Conservation (phyloP, 257 asterid genomes). For the Solanum bulbocastanum region DNA sequence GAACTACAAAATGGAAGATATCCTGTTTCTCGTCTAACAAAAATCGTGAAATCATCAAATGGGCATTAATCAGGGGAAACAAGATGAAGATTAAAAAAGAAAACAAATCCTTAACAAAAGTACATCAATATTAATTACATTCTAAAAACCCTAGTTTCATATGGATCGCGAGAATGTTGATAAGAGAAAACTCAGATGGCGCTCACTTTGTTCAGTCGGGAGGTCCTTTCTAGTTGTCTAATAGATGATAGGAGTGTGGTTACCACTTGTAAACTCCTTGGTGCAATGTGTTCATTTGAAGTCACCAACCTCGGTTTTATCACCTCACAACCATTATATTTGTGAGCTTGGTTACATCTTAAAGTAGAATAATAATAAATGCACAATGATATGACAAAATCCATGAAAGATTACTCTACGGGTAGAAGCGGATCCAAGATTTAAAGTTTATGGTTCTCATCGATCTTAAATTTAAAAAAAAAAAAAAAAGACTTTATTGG, state of each 20-base stretch:
- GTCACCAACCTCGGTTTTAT: not conserved
- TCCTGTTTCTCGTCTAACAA: not conserved
- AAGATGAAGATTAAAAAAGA: not conserved
- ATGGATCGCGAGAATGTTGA: not conserved
- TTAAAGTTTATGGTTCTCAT: too few relatives aligned
- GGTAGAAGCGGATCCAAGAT: not conserved
- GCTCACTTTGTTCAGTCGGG: not conserved
- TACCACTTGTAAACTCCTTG: not conserved
- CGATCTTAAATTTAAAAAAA: too few relatives aligned
- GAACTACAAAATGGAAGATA: not conserved
- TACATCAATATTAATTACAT: not conserved
- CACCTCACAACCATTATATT: not conserved
- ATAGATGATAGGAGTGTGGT: not conserved
- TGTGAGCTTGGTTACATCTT: not conserved
- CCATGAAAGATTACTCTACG: not conserved
- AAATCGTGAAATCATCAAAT: not conserved
- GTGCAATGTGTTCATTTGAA: not conserved
- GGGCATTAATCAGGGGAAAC: not conserved
- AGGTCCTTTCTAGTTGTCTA: not conserved
- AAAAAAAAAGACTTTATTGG: too few relatives aligned
- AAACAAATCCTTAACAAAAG: not conserved
- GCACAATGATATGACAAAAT: not conserved
- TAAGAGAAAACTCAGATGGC: not conserved
- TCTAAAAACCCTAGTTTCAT: not conserved
- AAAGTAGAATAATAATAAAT: not conserved